phyloP scores from a whole-genome alignment of 179 eudicot genomes.

The Nepenthes alata region DNA sequence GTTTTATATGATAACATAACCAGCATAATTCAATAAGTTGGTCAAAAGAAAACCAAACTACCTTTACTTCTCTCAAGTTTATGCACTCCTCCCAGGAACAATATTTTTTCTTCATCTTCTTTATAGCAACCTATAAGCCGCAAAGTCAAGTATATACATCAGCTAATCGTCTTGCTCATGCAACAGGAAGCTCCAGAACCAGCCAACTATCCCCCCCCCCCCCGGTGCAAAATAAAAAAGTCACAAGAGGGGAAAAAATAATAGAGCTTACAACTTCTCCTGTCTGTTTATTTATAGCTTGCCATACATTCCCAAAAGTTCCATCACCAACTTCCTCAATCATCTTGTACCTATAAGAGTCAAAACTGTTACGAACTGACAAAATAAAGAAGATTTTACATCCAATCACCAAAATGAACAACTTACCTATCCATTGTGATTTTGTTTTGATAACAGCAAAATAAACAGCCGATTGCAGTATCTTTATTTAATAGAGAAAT shows the following conservation, averaged over 20 bases:
- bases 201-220: neutral
- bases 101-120: constrained; percentile 95
- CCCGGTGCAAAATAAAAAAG: neutral
- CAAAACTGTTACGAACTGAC: neutral
- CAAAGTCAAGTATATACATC: neutral
- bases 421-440: constrained; percentile 68
- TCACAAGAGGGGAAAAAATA: neutral
- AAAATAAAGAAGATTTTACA: neutral
- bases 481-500: constrained; percentile 23
- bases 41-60: constrained; percentile 8
- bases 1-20: neutral
- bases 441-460: constrained; percentile 10
- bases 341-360: constrained; percentile 50
- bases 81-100: constrained; percentile 98
- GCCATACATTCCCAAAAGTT: constrained; percentile 96
- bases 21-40: neutral
- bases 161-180: too few species aligned
- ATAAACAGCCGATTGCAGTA: constrained; percentile 22
- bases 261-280: constrained; percentile 77
- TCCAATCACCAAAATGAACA: neutral
- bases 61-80: constrained; percentile 97
- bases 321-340: constrained; percentile 96
- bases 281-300: constrained; percentile 82
- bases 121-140: constrained; percentile 64
- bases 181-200: neutral